Evolutionary conservation across 768 basidiomycete species (phyloP), one percentile per base, ranked within the genome.

Genomic region (Cyathus striatus): DNA sequence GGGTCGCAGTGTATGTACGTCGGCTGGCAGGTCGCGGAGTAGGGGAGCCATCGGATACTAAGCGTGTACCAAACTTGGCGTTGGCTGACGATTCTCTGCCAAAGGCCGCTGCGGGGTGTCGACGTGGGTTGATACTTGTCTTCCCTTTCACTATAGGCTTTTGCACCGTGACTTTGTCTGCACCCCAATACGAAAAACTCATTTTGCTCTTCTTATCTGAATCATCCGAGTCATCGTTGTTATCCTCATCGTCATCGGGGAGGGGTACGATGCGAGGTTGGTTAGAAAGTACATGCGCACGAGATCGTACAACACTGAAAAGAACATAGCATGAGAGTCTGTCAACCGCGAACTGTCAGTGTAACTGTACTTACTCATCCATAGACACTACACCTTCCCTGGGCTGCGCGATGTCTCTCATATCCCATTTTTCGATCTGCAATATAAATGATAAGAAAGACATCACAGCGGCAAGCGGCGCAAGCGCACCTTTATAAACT

Each of bases 111-210:
- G 62, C 62, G 22, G 62, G 69, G 9, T 69, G 64, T 59, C 71
- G 57, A 48, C 79, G 51, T 53, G 73, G 54, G 54, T 66, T 53
- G 50, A 59, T 65, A 41, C 56, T 67, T 32, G 51, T 55, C 38
- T 64, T 60, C 46, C 66, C 65, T 57, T 83, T 85, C 53, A 82
- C 59, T 30, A 80, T 61, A 2, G 89, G 86, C 52, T 86, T 86
- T 59, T 90, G 86, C 17, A 92, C 78, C 1, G 90, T 92, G 54
- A 92, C 76, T 64, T 90, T 90, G 68, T 92, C 90, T 23, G 90
- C 90, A 20, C 90, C 89, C 88, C 89, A 91, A 57, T 91, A 93
- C 4, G 88, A 90, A 65, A 91, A 91, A 68, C 86, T 88, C 90
- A 91, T 90, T 62, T 90, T 91, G 70, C 83, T 88, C 69, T 90